Evolutionary conservation across 306 rosid genomes (phyloP).

Genomic region (Phaseolus lunatus): DNA sequence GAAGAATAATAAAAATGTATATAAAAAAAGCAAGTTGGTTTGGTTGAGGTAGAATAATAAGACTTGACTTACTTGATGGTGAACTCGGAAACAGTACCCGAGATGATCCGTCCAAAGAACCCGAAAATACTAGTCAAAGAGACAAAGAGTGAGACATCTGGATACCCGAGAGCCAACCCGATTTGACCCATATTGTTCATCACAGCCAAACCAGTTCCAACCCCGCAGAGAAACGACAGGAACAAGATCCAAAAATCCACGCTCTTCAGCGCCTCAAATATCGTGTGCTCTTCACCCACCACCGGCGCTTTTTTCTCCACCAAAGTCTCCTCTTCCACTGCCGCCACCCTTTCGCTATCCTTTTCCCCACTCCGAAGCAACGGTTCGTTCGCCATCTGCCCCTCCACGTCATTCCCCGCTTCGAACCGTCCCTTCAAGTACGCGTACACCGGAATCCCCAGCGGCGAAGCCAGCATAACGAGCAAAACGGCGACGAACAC

Average conservation of each 20-base stretch:
- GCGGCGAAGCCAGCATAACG: constrained; percentile 70
- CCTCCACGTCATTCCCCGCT: constrained; percentile 53
- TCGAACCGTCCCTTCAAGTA: constrained; percentile 38
- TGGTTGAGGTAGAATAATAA: background rate
- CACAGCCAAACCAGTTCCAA: constrained; percentile 89
- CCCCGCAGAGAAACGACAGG: constrained; percentile 86
- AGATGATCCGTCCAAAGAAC: constrained; percentile 76
- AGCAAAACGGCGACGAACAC: constrained; percentile 56
- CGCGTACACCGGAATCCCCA: constrained; percentile 61
- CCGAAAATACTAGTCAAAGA: constrained; percentile 84
- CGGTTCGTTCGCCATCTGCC: constrained; percentile 46
- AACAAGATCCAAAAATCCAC: constrained; percentile 91
- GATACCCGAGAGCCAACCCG: constrained; percentile 83
- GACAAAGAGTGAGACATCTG: constrained; percentile 78
- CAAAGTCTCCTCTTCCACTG: background rate
- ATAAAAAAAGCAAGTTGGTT: background rate
- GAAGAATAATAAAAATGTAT: too few species aligned
- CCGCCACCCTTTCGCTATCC: background rate
- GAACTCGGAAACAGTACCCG: constrained; percentile 73
- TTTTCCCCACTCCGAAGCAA: constrained; percentile 38
- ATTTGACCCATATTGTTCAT: constrained; percentile 95
- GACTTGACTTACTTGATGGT: constrained; percentile 71
- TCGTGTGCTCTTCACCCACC: constrained; percentile 92
- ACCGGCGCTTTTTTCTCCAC: constrained; percentile 44
- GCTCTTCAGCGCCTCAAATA: constrained; percentile 59